Base-by-base conservation (phyloP, 306 rosid genomes). In the Citrullus amarus region DNA sequence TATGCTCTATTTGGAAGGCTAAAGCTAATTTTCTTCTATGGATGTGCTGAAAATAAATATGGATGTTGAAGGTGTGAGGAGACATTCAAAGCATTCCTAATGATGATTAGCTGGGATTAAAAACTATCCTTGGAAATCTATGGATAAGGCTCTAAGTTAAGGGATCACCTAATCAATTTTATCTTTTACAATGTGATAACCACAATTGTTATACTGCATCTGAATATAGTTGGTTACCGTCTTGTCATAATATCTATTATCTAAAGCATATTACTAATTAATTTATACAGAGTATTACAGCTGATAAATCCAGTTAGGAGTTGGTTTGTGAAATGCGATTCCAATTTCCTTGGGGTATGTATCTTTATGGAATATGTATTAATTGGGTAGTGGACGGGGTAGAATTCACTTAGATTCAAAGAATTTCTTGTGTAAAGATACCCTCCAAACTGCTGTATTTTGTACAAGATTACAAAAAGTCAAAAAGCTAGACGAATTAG, bases 1-100 rank as follows among this genome's bases (percentile, higher is more conserved):
- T 63, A 51, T 80, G 80, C 54, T n/a, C 72, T 44, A 72, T 14
- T 78, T 79, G 75, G n/a, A 12, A 76, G 38, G 80, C 51, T 44
- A 44, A 20, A 76, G 12, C 75, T 30, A 10, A 67, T 48, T 39
- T 50, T 81, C 39, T 41, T 78, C 41, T 78, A 43, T 62, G 71
- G 78, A 70, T 69, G 73, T 73, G 36, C 46, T 78, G 51, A 69
- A 56, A 69, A 65, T 43, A 59, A 43, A 55, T 58, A 83, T 46
- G 39, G 76, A 4, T 46, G 57, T 6, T 44, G 76, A 25, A 46
- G 76, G 57, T 43, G 75, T 22, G 28, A 69, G 38, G 56, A 22
- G 75, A 69, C 41, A 15, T 69, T 28, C 36, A 12, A 69, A 69
- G 56, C 34, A 43, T 22, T 41, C 43, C 13, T 69, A 16, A 39